phyloP scores from a whole-genome alignment of 768 basidiomycete genomes.

The Trametes sanguinea region DNA sequence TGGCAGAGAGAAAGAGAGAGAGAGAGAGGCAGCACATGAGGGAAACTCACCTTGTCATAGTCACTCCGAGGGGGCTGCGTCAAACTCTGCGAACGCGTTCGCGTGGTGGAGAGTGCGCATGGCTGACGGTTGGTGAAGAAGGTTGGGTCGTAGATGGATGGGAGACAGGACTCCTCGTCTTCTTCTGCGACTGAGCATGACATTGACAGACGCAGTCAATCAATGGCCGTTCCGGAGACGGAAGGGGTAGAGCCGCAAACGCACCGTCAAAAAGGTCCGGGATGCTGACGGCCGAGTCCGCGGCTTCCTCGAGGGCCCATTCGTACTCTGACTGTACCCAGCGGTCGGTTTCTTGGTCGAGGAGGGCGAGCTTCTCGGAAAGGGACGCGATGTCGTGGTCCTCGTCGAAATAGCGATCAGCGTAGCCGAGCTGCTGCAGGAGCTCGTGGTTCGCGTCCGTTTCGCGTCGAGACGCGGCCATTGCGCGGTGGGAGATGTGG shows the following conservation, averaged over 20 bases:
- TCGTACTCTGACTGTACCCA: conserved; percentile 25
- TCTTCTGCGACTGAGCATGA: conserved; percentile 23
- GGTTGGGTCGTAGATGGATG: conserved; percentile 26
- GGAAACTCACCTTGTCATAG: conserved; percentile 24
- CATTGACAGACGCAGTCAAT: conserved; percentile 12
- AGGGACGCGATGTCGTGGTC: conserved; percentile 16
- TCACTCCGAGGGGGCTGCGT: conserved; percentile 5
- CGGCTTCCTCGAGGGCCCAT: conserved; percentile 24
- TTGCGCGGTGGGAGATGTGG: conserved; percentile 3
- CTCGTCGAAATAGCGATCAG: conserved; percentile 11
- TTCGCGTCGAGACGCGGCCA: conserved; percentile 16
- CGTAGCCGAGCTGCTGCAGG: conserved; percentile 25
- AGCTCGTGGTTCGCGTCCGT: conserved; percentile 29
- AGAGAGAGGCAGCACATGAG: neutral
- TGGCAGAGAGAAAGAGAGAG: neutral
- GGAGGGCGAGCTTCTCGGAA: conserved; percentile 10
- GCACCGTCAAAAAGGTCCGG: conserved; percentile 20
- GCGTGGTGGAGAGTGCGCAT: conserved; percentile 1
- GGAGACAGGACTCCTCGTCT: conserved; percentile 24
- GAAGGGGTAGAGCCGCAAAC: neutral
- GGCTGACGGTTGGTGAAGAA: conserved; percentile 19
- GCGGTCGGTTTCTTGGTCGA: conserved; percentile 16
- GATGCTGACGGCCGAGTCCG: conserved; percentile 17
- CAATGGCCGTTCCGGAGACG: neutral
- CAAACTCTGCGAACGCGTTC: conserved; percentile 13